A percentile compares a stretch with the other conserved stretches of the same genome.
phyloP scores from a whole-genome alignment of 2,329 filamentous ascomycete species.

The Emmonsiellopsis sp. region DNA sequence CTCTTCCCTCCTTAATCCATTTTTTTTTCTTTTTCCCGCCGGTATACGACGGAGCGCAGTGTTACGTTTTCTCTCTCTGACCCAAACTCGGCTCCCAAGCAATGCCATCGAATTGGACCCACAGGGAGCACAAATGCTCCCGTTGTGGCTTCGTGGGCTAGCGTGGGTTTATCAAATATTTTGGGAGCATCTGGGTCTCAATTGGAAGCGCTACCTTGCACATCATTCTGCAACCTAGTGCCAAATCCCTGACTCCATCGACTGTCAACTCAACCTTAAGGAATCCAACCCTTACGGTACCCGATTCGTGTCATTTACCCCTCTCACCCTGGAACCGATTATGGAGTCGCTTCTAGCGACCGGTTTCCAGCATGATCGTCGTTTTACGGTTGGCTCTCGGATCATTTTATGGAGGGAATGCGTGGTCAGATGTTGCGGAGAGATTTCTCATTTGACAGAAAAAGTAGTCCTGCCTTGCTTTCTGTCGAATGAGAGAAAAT shows the following conservation, averaged over 20 bases:
- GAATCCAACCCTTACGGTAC: slow-evolving; percentile 7
- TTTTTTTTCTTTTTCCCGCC: background rate
- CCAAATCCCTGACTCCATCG: slow-evolving; percentile 18
- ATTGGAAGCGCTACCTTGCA: slow-evolving; percentile 8
- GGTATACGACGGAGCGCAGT: background rate
- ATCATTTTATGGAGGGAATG: background rate
- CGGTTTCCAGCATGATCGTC: slow-evolving; percentile 3
- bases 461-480: slow-evolving; percentile 3
- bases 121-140: slow-evolving; percentile 3
- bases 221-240: slow-evolving; percentile 11
- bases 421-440: slow-evolving; percentile 3
- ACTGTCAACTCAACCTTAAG: slow-evolving; percentile 21
- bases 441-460: slow-evolving; percentile 2
- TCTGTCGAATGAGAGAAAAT: slow-evolving; percentile 2
- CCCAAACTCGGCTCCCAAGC: background rate
- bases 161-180: slow-evolving; percentile 6
- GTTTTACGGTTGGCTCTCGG: slow-evolving; percentile 1
- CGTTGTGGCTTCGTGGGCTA: slow-evolving; percentile 10
- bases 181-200: slow-evolving; percentile 2
- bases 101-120: slow-evolving; percentile 2
- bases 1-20: too few relatives aligned
- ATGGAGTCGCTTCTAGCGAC: slow-evolving; percentile 11
- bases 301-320: slow-evolving; percentile 8
- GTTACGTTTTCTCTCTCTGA: background rate
- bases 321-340: slow-evolving; percentile 10